Base-by-base conservation (phyloP, 2,329 filamentous ascomycete genomes). In the Penicillium nordicum region DNA sequence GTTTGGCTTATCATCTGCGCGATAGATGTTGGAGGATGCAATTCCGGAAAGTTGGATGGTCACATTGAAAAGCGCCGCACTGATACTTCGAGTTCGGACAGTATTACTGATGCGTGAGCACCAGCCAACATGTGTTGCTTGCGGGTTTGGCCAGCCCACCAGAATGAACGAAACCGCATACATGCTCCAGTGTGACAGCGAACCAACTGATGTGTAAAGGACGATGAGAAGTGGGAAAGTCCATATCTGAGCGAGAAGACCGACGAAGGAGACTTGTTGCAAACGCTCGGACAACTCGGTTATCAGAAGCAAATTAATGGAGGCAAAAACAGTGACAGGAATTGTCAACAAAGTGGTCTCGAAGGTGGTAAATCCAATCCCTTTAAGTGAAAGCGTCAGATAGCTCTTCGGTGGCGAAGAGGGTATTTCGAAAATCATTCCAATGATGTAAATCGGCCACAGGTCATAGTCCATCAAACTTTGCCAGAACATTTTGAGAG, bases 1-100 rank as follows among this genome's bases (percentile, higher is more conserved):
- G 23, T 80, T 68, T 1, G 82, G 82, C 62, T 77, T 74, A 63
- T 85, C 82, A 41, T 82, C 80, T 9, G 78, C 66, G 23, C 80
- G 76, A 62, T 82, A 82, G 54, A 82, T 80, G 60, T 82, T 80
- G 30, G 68, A 61, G 2, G 71, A 70, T 14, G 78, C 72, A 52
- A 81, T 79, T 78, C 56, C 58, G 11, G 56, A 60, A 18, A 58
- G 50, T 42, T 60, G 78, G 8, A 79, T 75, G 38, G 76, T 74
- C 69, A 80, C 81, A 61, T 81, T 82, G 69, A 81, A 81, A 23
- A 81, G 59, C 2, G 79, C 79, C 0, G 79, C 78, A 42, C 40
- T 42, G 23, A 42, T 10, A 16, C 21, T 25, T 25, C 79, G 68
- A 1, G 78, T 79, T 32, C 79, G 72, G n/a, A 81, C 80, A 2